phyloP scores from a whole-genome alignment of 1,284 basidiomycete genomes.

The Apiotrichum sp. region DNA sequence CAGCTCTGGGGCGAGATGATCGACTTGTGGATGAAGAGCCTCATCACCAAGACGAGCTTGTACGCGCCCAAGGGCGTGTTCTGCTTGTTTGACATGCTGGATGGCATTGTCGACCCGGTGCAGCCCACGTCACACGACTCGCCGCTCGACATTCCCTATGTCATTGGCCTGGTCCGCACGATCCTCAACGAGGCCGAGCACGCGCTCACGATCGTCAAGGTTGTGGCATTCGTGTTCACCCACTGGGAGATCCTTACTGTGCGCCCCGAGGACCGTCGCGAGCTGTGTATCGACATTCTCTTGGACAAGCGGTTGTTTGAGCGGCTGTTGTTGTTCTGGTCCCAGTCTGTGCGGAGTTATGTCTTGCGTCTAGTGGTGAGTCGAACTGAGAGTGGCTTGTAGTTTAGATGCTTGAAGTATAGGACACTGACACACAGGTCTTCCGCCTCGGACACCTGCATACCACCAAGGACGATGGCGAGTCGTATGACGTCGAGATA shows the following conservation, averaged over 20 bases:
- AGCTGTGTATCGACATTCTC: constrained; percentile 48
- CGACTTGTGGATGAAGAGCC: constrained; percentile 48
- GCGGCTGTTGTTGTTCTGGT: constrained; percentile 51
- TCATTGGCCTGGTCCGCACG: constrained; percentile 48
- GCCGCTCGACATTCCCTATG: constrained; percentile 48
- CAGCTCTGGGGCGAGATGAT: constrained; percentile 49
- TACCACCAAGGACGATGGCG: constrained; percentile 37
- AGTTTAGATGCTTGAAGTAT: too few species aligned
- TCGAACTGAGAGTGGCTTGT: neutral
- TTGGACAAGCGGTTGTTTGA: constrained; percentile 49
- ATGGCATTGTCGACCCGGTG: constrained; percentile 43
- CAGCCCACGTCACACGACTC: constrained; percentile 21
- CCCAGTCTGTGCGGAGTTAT: constrained; percentile 50
- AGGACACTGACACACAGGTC: constrained; percentile 16
- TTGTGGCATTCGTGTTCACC: constrained; percentile 51
- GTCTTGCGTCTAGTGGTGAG: constrained; percentile 45
- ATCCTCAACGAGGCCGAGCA: constrained; percentile 51
- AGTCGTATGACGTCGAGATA: constrained; percentile 44
- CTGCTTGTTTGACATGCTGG: constrained; percentile 48
- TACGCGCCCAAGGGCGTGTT: constrained; percentile 52
- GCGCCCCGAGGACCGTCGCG: constrained; percentile 43
- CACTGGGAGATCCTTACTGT: constrained; percentile 52
- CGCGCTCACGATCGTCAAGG: constrained; percentile 50
- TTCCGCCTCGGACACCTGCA: constrained; percentile 51
- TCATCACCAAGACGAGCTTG: constrained; percentile 49